Evolutionary conservation across 2,329 filamentous ascomycete species (phyloP).

Genomic region (Sporothrix pallida): DNA sequence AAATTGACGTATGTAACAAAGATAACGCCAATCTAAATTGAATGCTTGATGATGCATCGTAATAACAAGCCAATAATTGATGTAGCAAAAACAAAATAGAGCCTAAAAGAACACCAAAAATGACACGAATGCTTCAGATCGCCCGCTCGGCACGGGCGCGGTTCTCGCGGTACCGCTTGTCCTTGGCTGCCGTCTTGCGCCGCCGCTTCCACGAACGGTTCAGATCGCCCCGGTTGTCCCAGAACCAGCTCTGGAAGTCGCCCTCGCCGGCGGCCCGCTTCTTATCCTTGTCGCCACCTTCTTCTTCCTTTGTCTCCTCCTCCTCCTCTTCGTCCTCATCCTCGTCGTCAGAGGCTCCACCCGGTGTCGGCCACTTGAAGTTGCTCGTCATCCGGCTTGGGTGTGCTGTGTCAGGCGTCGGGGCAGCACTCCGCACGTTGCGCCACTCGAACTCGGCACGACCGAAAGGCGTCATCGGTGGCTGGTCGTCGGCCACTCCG

Average conservation of each 20-base stretch:
- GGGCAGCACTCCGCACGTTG: constrained; percentile 82
- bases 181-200: constrained; percentile 67
- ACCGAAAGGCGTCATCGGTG: constrained; percentile 77
- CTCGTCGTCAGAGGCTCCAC: constrained; percentile 54
- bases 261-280: constrained; percentile 43
- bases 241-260: constrained; percentile 72
- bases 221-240: constrained; percentile 68
- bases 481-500: constrained; percentile 40
- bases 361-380: constrained; percentile 61
- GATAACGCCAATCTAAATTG: constrained; percentile 5
- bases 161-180: constrained; percentile 70
- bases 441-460: constrained; percentile 77
- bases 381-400: constrained; percentile 58
- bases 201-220: constrained; percentile 71
- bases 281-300: constrained; percentile 34
- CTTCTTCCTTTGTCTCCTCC: constrained; percentile 40
- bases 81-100: neutral
- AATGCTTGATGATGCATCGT: constrained; percentile 1
- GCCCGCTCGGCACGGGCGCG: constrained; percentile 52
- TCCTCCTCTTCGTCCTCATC: constrained; percentile 46
- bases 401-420: constrained; percentile 91
- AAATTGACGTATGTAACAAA: neutral
- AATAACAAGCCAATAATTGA: neutral
- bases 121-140: constrained; percentile 41
- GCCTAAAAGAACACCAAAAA: neutral